These are phyloP conservation scores for Naganishia sp. DNA, from an alignment of 1,284 basidiomycete species.

Conservation along the genomic window DNA sequence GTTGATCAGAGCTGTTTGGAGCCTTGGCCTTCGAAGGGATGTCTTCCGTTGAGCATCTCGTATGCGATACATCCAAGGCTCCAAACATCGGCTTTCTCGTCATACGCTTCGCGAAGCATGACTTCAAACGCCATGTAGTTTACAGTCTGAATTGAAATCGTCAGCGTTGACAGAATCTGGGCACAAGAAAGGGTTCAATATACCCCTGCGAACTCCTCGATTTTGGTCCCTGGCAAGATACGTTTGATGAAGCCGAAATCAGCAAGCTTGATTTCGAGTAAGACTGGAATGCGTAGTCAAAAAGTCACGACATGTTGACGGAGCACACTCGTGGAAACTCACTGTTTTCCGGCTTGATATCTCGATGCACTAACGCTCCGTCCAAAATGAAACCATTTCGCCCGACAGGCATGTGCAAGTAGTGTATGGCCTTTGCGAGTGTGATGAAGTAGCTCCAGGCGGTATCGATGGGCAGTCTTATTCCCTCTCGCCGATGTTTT, in stretches of 20 bases:
- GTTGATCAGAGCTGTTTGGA: neutral
- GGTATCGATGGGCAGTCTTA: neutral
- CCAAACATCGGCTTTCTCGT: conserved; percentile 3
- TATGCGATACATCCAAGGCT: neutral
- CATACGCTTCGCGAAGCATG: too few species aligned
- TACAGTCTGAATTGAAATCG: neutral
- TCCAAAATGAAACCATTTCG: neutral
- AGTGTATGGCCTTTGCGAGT: neutral
- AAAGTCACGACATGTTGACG: neutral
- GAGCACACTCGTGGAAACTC: neutral
- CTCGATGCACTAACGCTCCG: conserved; percentile 1
- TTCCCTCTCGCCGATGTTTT: neutral
- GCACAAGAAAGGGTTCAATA: neutral
- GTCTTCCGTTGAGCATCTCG: conserved; percentile 4
- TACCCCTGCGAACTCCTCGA: neutral
- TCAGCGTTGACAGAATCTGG: neutral
- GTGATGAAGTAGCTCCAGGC: conserved; percentile 6
- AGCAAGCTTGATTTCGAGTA: conserved; percentile 6
- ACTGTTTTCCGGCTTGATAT: conserved; percentile 18
- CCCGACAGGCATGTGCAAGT: neutral
- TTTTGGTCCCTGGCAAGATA: neutral
- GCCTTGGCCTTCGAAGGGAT: neutral
- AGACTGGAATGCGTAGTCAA: neutral
- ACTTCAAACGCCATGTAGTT: conserved; percentile 5
- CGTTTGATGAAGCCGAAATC: neutral